Evolutionary conservation across 768 basidiomycete genomes (phyloP), one percentile per base, ranked within the genome.

Genomic region (Pleurotus tuber-regium): DNA sequence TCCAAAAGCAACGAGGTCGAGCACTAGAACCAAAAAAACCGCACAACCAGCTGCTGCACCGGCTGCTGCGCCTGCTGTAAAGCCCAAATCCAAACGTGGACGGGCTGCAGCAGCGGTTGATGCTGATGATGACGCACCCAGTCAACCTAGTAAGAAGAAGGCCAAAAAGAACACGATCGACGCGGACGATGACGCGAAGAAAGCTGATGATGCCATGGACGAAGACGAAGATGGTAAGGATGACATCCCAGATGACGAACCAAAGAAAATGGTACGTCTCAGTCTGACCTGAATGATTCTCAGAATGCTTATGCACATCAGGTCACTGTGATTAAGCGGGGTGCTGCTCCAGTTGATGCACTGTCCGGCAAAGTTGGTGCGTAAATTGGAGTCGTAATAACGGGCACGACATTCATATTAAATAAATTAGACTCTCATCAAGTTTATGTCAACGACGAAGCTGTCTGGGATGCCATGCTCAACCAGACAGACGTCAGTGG

Each of bases 381-480:
- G 79, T 76, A 8, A 10, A 53, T n/a, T 14, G 43, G 31, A 31
- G 24, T 1, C 48, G 55, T 36, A 19, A 43, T 50, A 43, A 23
- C 10, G n/a, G 2, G 21, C 26, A 11, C 5, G 9, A 25, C 11
- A 33, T 44, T 16, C 18, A 40, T 47, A 36, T 42, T 24, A 11
- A 40, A 24, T 18, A 38, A 14, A 16, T 23, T 58, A 82, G 80
- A 63, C 40, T 75, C 78, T 1, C 80, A 82, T 58, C 71, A 80
- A 59, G 81, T 83, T 4, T 78, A 73, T 50, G 54, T 60, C 25
- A 69, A 71, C 33, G 61, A 53, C 4, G 73, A 75, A 43, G 61
- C 59, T 41, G 64, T 70, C 9, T 83, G 79, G 79, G 82, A 83
- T 59, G 80, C 80, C 30, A 82, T 80, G 77, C 71, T 82, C 50